Evolutionary conservation across 257 asterid species (phyloP).

Genomic region (Orobanche coerulescens): DNA sequence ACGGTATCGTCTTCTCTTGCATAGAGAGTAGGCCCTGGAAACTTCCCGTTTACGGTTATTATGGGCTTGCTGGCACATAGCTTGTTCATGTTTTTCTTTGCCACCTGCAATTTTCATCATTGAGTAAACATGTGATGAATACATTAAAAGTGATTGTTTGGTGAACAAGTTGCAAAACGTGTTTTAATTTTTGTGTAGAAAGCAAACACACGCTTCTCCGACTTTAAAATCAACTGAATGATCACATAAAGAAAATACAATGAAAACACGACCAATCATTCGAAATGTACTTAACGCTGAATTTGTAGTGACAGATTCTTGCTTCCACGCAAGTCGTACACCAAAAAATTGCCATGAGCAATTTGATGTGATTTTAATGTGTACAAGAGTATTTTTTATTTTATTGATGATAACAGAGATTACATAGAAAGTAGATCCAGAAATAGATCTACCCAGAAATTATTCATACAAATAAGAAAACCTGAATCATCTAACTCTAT

Average conservation of each 20-base stretch:
- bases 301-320: conserved; percentile 47
- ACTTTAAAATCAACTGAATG: too few relatives aligned
- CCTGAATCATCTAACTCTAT: too few relatives aligned
- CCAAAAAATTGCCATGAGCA: conserved; percentile 13
- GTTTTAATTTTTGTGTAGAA: too few relatives aligned
- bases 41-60: conserved; percentile 54
- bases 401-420: too few relatives aligned
- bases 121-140: background rate
- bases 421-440: too few relatives aligned
- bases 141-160: too few relatives aligned
- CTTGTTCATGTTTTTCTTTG: conserved; percentile 36
- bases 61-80: conserved; percentile 53
- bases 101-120: conserved; percentile 35
- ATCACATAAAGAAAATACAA: background rate
- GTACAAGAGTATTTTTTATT: too few relatives aligned
- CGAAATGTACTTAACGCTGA: conserved; percentile 39
- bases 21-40: conserved; percentile 68
- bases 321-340: conserved; percentile 30
- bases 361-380: background rate
- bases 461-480: too few relatives aligned
- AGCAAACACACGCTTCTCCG: too few relatives aligned
- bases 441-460: too few relatives aligned
- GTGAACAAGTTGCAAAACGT: too few relatives aligned
- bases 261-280: too few relatives aligned
- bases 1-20: conserved; percentile 70